Conservation (phyloP, 345 rosid species). For the Arabidopsis suecica region DNA sequence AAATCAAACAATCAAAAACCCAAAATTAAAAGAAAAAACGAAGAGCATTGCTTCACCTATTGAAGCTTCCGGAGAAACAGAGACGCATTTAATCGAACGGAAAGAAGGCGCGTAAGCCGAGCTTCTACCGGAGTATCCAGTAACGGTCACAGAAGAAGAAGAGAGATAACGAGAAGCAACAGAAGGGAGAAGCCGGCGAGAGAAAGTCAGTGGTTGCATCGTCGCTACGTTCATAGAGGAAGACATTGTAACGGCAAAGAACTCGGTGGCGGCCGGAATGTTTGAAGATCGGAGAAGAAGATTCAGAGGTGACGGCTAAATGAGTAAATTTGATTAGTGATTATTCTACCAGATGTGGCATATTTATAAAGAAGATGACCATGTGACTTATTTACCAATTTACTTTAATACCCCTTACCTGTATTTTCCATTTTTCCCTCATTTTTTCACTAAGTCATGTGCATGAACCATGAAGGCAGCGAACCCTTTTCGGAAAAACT, state of each 20-base stretch:
- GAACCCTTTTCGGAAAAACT: not conserved
- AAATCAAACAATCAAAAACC: conserved; percentile 33
- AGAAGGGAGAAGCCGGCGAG: conserved; percentile 39
- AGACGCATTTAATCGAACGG: conserved; percentile 52
- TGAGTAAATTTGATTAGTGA: conserved; percentile 11
- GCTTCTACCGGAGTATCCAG: conserved; percentile 38
- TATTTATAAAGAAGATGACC: conserved; percentile 35
- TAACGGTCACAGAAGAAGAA: conserved; percentile 34
- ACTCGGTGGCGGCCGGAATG: conserved; percentile 20
- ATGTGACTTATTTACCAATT: not conserved
- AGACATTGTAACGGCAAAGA: conserved; percentile 22
- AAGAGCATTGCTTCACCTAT: conserved; percentile 48
- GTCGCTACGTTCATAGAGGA: conserved; percentile 38
- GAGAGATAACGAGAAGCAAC: conserved; percentile 23
- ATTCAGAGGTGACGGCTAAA: conserved; percentile 42
- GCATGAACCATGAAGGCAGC: not conserved
- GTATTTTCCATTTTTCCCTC: not conserved
- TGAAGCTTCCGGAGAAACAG: conserved; percentile 37
- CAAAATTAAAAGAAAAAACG: not conserved
- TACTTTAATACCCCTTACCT: conserved; percentile 35
- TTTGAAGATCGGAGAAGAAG: conserved; percentile 24
- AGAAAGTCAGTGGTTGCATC: conserved; percentile 44
- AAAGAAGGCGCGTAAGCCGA: conserved; percentile 30
- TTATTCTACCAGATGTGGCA: not conserved
- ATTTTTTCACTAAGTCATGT: conserved; percentile 10